Conservation (phyloP, 164 flowering plant species). For the Amborella trichopoda region DNA sequence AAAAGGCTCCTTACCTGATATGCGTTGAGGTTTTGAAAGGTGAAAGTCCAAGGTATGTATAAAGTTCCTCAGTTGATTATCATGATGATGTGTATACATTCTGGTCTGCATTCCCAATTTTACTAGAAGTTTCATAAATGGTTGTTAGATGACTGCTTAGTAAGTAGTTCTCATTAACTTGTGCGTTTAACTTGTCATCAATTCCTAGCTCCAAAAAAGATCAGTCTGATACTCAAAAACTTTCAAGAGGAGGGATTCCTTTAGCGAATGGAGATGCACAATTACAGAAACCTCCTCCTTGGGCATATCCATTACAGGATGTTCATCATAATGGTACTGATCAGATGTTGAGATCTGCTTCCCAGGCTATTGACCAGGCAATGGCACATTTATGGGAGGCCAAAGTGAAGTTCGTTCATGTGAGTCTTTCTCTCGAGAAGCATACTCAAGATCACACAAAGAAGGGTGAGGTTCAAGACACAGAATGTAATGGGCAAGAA, state of each 20-base stretch:
- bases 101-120: too few relatives aligned
- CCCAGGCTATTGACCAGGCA: conserved; percentile 97
- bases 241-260: conserved; percentile 90
- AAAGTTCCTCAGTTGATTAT: too few relatives aligned
- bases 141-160: too few relatives aligned
- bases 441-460: conserved; percentile 11
- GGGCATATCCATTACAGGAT: conserved; percentile 97
- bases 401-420: conserved; percentile 76
- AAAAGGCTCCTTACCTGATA: conserved; percentile 93
- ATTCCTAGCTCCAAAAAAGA: conserved; percentile 50
- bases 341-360: conserved; percentile 76
- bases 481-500: conserved; percentile 4
- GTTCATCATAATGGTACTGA: conserved; percentile 54
- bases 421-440: conserved; percentile 54
- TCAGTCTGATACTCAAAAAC: conserved; percentile 46
- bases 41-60: conserved; percentile 60
- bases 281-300: conserved; percentile 92
- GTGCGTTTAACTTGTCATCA: background rate
- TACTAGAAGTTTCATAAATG: too few relatives aligned
- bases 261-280: conserved; percentile 94
- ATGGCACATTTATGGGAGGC: conserved; percentile 84
- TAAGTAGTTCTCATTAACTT: background rate
- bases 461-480: conserved; percentile 10
- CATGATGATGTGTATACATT: background rate
- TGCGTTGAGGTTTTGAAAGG: conserved; percentile 90